Evolutionary conservation across 495 filamentous ascomycete species (phyloP).

Genomic region (Xylaria sp.): DNA sequence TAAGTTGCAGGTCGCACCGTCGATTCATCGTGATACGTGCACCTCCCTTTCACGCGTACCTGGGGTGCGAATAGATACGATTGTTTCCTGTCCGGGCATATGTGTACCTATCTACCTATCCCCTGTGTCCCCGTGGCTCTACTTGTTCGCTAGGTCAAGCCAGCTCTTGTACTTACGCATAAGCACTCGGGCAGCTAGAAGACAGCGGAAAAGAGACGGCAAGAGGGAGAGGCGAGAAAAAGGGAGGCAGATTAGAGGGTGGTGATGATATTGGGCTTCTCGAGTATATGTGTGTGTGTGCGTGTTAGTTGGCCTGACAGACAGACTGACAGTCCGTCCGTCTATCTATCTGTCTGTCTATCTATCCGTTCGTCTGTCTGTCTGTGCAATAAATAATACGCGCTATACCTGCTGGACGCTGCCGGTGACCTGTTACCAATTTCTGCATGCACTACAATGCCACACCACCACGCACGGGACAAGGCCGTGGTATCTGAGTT

Average conservation of each 20-base stretch:
- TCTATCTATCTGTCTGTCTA: no score
- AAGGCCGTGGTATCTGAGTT: constrained; percentile 11
- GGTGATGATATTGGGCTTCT: constrained; percentile 2
- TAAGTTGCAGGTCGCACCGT: constrained; percentile 13
- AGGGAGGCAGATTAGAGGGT: not conserved
- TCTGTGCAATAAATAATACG: not conserved
- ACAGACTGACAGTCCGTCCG: no score
- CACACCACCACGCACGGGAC: constrained; percentile 21
- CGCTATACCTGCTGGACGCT: constrained; percentile 11
- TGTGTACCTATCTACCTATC: constrained; percentile 19
- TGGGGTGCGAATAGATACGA: constrained; percentile 4
- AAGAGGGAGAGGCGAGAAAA: not conserved
- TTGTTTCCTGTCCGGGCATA: constrained; percentile 19
- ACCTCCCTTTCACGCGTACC: not conserved
- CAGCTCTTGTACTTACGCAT: not conserved
- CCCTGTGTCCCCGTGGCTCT: constrained; percentile 20
- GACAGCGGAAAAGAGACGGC: not conserved
- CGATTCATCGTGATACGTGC: not conserved
- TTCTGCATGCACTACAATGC: constrained; percentile 20
- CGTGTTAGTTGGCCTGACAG: not conserved
- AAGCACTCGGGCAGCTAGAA: not conserved
- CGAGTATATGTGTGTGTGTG: not conserved
- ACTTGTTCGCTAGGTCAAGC: constrained; percentile 6
- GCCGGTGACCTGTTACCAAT: constrained; percentile 29
- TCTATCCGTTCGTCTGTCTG: not conserved